Percentiles rank a stretch among this genome's conserved stretches.
Evolutionary conservation across 139 green algal species (phyloP).

Genomic region (Diplosphaera chodatii): DNA sequence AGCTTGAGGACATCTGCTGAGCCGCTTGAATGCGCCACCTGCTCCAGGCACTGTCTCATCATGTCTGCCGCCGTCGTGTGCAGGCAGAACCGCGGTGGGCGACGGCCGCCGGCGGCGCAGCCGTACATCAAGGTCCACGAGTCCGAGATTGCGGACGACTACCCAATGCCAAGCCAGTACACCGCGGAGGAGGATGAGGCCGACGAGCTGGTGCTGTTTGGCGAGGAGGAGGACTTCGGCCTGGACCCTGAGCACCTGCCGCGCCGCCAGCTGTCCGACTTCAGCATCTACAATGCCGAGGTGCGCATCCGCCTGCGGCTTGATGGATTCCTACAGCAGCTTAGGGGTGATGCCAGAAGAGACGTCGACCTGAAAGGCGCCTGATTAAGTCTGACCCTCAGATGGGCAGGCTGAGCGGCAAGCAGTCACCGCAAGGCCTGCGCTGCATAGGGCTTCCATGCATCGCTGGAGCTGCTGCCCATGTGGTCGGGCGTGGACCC

Average conservation of each 20-base stretch:
- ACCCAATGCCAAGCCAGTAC: constrained; percentile 82
- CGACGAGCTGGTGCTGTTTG: constrained; percentile 76
- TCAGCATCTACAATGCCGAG: constrained; percentile 81
- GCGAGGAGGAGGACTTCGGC: constrained; percentile 67
- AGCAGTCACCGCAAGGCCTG: no score
- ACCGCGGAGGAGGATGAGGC: constrained; percentile 63
- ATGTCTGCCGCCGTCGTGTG: no score
- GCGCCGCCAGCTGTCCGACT: constrained; percentile 65
- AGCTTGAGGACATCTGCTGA: no score
- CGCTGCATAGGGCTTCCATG: constrained; percentile 60
- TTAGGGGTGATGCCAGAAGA: no score
- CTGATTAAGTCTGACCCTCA: no score
- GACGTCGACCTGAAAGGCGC: no score
- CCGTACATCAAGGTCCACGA: constrained; percentile 86
- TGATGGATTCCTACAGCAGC: no score
- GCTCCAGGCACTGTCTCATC: no score
- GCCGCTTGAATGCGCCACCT: no score
- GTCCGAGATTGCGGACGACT: constrained; percentile 92
- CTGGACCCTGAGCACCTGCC: constrained; percentile 71
- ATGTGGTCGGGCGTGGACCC: constrained; percentile 76
- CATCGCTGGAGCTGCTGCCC: constrained; percentile 85
- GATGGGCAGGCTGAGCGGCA: no score
- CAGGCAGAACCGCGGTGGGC: not conserved
- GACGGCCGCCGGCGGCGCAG: not conserved
- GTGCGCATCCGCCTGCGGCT: no score